Conservation (phyloP, 352 stramenopile species). For the Phytopythium mirpurense region DNA sequence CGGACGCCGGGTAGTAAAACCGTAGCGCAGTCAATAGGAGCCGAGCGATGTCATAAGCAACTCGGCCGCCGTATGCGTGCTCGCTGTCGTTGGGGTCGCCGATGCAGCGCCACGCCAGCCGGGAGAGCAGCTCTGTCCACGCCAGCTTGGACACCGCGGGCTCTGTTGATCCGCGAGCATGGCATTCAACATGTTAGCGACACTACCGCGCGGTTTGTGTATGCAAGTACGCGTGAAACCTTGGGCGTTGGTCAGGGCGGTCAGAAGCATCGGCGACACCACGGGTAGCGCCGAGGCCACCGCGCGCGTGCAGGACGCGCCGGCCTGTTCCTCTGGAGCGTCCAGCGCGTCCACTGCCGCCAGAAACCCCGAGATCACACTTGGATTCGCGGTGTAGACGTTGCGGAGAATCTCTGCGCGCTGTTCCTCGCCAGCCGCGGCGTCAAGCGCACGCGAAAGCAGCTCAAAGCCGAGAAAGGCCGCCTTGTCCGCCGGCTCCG, state of each 20-base stretch:
- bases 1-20: constrained; percentile 20
- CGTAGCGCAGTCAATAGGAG: constrained; percentile 31
- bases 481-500: constrained; percentile 37
- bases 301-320: neutral
- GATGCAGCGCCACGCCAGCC: constrained; percentile 38
- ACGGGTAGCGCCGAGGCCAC: constrained; percentile 14
- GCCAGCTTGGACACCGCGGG: constrained; percentile 19
- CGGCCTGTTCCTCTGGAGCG: constrained; percentile 7
- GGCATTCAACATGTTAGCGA: neutral
- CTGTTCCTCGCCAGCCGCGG: constrained; percentile 5
- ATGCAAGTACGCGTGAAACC: constrained; percentile 1
- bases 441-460: constrained; percentile 19
- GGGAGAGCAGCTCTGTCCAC: constrained; percentile 31
- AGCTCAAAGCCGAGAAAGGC: constrained; percentile 42
- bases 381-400: constrained; percentile 35
- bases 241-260: constrained; percentile 24
- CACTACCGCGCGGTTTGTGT: too few relatives aligned
- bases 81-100: neutral
- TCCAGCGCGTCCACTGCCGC: constrained; percentile 19
- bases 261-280: constrained; percentile 25
- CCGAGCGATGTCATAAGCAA: constrained; percentile 8
- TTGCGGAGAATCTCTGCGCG: constrained; percentile 19
- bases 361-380: constrained; percentile 32
- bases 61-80: neutral
- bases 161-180: constrained; percentile 5